Evolutionary conservation across 2,329 filamentous ascomycete genomes (phyloP).

Genomic region (Leptographium procerum): DNA sequence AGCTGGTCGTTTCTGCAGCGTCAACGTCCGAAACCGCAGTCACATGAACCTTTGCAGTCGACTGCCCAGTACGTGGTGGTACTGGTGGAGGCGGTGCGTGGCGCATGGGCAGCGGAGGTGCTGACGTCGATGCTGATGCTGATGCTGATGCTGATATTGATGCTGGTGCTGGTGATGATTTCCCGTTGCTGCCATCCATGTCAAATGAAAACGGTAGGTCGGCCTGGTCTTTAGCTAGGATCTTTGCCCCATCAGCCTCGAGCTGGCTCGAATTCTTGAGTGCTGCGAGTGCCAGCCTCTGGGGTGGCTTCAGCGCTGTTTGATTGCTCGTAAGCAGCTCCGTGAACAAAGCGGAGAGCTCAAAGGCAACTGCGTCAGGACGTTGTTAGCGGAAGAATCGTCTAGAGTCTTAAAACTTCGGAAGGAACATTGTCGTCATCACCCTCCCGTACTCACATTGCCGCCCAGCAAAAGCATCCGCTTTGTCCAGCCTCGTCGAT

Average conservation of each 20-base stretch:
- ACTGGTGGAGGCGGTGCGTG: constrained; percentile 28
- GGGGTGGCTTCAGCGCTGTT: constrained; percentile 56
- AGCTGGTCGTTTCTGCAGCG: constrained; percentile 30
- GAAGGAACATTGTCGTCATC: no score
- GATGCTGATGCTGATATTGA: no score
- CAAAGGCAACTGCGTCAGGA: constrained; percentile 51
- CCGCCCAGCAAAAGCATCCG: constrained; percentile 36
- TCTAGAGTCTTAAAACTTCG: no score
- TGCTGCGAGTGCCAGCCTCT: constrained; percentile 69
- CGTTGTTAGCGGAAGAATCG: background rate
- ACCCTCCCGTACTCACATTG: constrained; percentile 52
- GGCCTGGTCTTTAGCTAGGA: constrained; percentile 5
- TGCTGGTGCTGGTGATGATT: background rate
- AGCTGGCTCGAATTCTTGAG: constrained; percentile 33
- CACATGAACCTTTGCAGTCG: constrained; percentile 13
- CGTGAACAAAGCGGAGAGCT: constrained; percentile 59
- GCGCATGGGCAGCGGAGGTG: constrained; percentile 38
- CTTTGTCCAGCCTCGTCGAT: constrained; percentile 8
- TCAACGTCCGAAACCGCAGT: constrained; percentile 16
- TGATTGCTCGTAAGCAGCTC: constrained; percentile 54
- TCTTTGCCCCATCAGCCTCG: constrained; percentile 10
- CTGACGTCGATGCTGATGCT: background rate
- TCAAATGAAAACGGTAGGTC: background rate
- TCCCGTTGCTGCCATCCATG: constrained; percentile 4
- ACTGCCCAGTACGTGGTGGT: constrained; percentile 13